Conservation (phyloP, 805 yeast genomes). For the Komagataella populi region DNA sequence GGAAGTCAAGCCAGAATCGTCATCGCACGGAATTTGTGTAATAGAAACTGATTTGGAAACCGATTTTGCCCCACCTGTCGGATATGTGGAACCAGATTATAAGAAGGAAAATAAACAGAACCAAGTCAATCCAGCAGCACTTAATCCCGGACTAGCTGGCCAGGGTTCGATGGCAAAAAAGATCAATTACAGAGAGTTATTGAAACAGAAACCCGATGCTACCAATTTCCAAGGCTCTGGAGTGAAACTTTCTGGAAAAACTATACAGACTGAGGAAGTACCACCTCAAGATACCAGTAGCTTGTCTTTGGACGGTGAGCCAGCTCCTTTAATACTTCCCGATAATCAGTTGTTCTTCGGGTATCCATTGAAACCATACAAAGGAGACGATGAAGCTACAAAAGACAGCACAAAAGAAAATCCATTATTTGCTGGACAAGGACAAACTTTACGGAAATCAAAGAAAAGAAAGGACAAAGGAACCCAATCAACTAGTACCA, state of each 20-base stretch:
- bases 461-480: slow-evolving; percentile 49
- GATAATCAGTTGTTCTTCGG: slow-evolving; percentile 89
- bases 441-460: slow-evolving; percentile 51
- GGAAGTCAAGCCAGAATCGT: slow-evolving; percentile 72
- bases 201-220: slow-evolving; percentile 24
- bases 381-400: slow-evolving; percentile 20
- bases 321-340: slow-evolving; percentile 63
- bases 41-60: slow-evolving; percentile 95
- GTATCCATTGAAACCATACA: slow-evolving; percentile 54
- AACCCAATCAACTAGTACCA: slow-evolving; percentile 36
- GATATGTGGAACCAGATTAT: slow-evolving; percentile 87
- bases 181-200: slow-evolving; percentile 49
- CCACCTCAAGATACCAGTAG: slow-evolving; percentile 21
- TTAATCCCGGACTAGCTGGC: slow-evolving; percentile 22
- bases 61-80: slow-evolving; percentile 98
- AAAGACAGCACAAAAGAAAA: slow-evolving; percentile 12
- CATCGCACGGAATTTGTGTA: slow-evolving; percentile 65
- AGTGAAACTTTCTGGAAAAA: slow-evolving; percentile 55
- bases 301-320: slow-evolving; percentile 43
- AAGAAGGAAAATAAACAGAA: slow-evolving; percentile 17
- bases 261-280: slow-evolving; percentile 13
- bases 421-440: slow-evolving; percentile 44
- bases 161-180: slow-evolving; percentile 66
- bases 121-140: slow-evolving; percentile 26
- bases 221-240: slow-evolving; percentile 47